Conservation (phyloP, 345 rosid species). For the Odontarrhena argentea region DNA sequence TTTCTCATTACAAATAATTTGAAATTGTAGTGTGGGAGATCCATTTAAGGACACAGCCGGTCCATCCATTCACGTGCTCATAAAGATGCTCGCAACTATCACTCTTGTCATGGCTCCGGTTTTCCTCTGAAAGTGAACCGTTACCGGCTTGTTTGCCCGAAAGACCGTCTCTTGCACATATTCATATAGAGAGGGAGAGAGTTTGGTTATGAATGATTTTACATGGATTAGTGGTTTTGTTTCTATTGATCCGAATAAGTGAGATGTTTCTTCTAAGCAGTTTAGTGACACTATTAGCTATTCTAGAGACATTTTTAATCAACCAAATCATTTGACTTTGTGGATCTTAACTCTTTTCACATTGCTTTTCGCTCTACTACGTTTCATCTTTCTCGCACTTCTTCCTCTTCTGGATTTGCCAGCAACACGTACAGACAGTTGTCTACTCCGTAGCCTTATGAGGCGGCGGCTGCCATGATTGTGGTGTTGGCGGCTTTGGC, state of each 20-base stretch:
- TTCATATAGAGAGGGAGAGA: conserved; percentile 33
- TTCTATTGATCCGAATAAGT: conserved; percentile 34
- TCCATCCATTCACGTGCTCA: conserved; percentile 91
- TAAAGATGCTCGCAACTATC: conserved; percentile 79
- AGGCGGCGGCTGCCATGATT: conserved; percentile 35
- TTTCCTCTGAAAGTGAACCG: conserved; percentile 50
- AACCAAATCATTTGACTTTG: conserved; percentile 29
- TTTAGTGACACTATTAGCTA: conserved; percentile 23
- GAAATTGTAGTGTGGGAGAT: conserved; percentile 85
- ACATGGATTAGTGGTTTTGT: conserved; percentile 33
- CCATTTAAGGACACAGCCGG: conserved; percentile 99
- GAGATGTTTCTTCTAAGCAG: conserved; percentile 34
- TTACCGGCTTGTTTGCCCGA: conserved; percentile 13
- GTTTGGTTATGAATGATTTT: conserved; percentile 21
- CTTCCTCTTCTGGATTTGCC: conserved; percentile 50
- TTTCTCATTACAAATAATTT: conserved; percentile 10
- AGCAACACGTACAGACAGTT: conserved; percentile 43
- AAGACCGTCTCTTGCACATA: conserved; percentile 38
- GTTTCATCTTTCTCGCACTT: conserved; percentile 42
- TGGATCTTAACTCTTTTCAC: conserved; percentile 12
- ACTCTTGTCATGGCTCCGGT: conserved; percentile 97
- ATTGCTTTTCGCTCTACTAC: conserved; percentile 1
- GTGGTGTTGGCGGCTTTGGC: neutral
- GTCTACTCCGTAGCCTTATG: conserved; percentile 43
- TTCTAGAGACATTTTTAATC: conserved; percentile 26